These are phyloP conservation scores for Cyclotella sp. DNA, from an alignment of 108 stramenopile species.

Conservation along the genomic window DNA sequence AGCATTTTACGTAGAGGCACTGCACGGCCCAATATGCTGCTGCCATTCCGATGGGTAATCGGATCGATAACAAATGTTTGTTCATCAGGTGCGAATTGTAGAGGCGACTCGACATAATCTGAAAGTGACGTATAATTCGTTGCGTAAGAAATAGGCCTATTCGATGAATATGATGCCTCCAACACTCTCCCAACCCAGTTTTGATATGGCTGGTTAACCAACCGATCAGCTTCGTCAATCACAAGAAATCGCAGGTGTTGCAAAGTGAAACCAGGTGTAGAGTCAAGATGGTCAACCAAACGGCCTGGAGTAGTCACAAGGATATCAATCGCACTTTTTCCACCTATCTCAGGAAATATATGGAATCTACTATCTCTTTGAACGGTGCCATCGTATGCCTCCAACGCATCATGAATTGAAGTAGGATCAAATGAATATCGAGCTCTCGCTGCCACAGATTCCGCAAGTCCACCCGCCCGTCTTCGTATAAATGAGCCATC, in stretches of 20 bases:
- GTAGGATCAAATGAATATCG: conserved; percentile 47
- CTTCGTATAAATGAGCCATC: conserved; percentile 34
- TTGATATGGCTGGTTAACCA: conserved; percentile 93
- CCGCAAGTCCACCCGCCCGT: conserved; percentile 33
- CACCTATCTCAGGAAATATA: conserved; percentile 40
- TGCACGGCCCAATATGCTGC: conserved; percentile 42
- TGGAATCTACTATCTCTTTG: conserved; percentile 30
- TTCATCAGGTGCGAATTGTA: conserved; percentile 43
- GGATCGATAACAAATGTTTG: conserved; percentile 46
- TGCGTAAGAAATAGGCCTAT: conserved; percentile 15
- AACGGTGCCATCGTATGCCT: conserved; percentile 48
- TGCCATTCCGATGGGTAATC: conserved; percentile 55
- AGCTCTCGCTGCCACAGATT: conserved; percentile 42
- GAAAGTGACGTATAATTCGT: conserved; percentile 1
- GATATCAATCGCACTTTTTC: conserved; percentile 82
- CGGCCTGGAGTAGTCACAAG: conserved; percentile 96
- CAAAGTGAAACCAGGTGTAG: conserved; percentile 93
- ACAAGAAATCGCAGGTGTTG: conserved; percentile 92
- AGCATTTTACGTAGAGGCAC: conserved; percentile 60
- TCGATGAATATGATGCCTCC: conserved; percentile 57
- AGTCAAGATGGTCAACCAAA: conserved; percentile 91
- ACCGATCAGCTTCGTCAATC: conserved; percentile 95
- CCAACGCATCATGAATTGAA: conserved; percentile 38
- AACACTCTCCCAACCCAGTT: conserved; percentile 89
- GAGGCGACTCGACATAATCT: conserved; percentile 48